Evolutionary conservation across 306 rosid genomes (phyloP), one percentile per base, ranked within the genome.

Genomic region (Geum urbanum): DNA sequence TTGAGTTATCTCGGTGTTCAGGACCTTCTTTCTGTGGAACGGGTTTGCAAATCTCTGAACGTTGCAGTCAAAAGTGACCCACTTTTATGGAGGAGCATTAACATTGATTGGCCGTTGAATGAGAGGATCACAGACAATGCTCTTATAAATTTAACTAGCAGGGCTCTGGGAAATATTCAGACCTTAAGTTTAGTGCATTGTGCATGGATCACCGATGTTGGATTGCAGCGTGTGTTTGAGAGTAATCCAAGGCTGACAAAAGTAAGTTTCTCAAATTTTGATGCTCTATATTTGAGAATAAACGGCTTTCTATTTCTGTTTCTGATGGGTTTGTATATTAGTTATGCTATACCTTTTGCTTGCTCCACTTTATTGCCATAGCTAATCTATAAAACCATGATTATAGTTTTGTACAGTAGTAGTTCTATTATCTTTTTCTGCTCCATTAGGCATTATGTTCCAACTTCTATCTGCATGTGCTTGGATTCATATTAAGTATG

Each of bases 101-200:
- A 63, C 71, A 76, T 90, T 39, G 80, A 75, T 67, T 77, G 72
- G 66, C 84, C 85, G 10, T 76, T 86, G 81, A 81, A 71, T 54
- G 62, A 59, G 51, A 79, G 47, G 73, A 70, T 87, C 72, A 78
- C 80, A 0, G 90, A 90, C 77, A 86, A 72, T 20, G 22, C 49
- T 72, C 90, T 90, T 58, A 44, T 84, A 7, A 76, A 79, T 48
- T 79, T 90, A 76, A 85, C 90, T 49, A 76, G 57, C 72, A 83
- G 86, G 78, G 91, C 96, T 81, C 84, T 83, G 73, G 90, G 95
- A 22, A 53, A 70, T 54, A 82, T 90, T 55, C 86, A 86, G 69
- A 69, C 72, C 83, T 72, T 90, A 79, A 83, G 60, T 78, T 80
- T 90, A 32, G 77, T 83, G 47, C 71, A 71, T 47, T 88, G 95